phyloP scores from a whole-genome alignment of 2,329 filamentous ascomycete species.

The Polytolypa hystricis region DNA sequence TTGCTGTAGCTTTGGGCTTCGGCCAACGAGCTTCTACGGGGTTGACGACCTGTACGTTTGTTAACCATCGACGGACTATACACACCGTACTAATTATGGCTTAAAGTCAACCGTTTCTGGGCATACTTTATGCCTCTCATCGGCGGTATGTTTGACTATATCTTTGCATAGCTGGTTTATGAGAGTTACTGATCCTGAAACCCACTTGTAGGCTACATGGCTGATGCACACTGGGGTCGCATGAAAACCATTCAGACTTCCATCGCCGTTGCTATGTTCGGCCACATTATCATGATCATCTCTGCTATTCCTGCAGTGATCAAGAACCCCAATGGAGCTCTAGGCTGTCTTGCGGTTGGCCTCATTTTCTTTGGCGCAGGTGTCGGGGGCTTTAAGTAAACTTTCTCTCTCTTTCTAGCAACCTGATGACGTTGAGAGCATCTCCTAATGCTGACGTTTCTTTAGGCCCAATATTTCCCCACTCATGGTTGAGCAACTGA shows the following conservation, averaged over 20 bases:
- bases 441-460: not conserved
- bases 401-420: not conserved
- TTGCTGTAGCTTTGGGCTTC: constrained; percentile 46
- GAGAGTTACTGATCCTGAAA: not conserved
- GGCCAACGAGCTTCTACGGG: constrained; percentile 45
- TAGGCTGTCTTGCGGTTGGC: constrained; percentile 53
- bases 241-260: constrained; percentile 60
- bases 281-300: constrained; percentile 56
- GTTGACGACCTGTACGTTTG: constrained; percentile 35
- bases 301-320: constrained; percentile 55
- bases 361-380: constrained; percentile 61
- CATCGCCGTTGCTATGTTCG: constrained; percentile 51
- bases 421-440: not conserved
- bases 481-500: constrained; percentile 60
- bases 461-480: constrained; percentile 57
- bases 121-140: constrained; percentile 48
- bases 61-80: too few relatives aligned
- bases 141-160: constrained; percentile 26
- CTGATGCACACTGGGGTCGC: constrained; percentile 58
- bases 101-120: constrained; percentile 48
- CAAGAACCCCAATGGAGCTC: constrained; percentile 42
- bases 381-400: constrained; percentile 63
- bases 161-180: not conserved
- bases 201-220: constrained; percentile 34
- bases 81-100: too few relatives aligned